Conservation (phyloP, 306 rosid genomes). For the Delonix regia region DNA sequence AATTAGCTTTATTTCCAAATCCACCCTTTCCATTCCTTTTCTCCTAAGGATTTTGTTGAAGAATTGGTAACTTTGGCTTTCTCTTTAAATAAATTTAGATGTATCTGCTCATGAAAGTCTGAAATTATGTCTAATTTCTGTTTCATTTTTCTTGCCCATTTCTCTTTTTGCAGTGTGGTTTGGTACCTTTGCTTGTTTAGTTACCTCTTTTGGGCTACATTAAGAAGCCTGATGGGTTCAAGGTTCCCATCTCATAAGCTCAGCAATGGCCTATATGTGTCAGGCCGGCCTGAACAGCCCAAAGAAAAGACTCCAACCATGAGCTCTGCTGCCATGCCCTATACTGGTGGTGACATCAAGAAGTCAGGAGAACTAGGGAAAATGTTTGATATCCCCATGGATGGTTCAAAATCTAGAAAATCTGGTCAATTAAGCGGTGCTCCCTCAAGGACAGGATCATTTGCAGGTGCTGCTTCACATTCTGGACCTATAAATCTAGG, state of each 20-base stretch:
- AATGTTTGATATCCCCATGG: slow-evolving; percentile 97
- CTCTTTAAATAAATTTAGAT: neutral
- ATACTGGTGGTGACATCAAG: slow-evolving; percentile 98
- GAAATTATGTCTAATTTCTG: slow-evolving; percentile 25
- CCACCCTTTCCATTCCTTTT: too few relatives aligned
- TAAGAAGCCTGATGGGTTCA: slow-evolving; percentile 83
- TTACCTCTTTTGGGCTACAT: slow-evolving; percentile 40
- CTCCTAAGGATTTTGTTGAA: neutral
- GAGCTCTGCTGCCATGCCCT: slow-evolving; percentile 98
- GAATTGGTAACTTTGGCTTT: neutral
- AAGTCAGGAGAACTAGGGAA: slow-evolving; percentile 95
- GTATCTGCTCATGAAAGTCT: slow-evolving; percentile 4
- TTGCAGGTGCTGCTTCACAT: slow-evolving; percentile 88
- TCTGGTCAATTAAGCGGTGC: slow-evolving; percentile 81
- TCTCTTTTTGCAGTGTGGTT: slow-evolving; percentile 52
- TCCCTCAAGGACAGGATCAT: slow-evolving; percentile 90
- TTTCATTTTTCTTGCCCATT: slow-evolving; percentile 3
- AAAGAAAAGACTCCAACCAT: slow-evolving; percentile 93
- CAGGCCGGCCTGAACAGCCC: slow-evolving; percentile 99
- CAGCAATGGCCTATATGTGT: slow-evolving; percentile 96
- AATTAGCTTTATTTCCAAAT: neutral
- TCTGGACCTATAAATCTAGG: slow-evolving; percentile 90
- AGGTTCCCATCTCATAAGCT: slow-evolving; percentile 99
- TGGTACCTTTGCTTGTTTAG: slow-evolving; percentile 12
- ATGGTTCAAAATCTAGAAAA: slow-evolving; percentile 91